Evolutionary conservation across 352 stramenopile species (phyloP), one percentile per base, ranked within the genome.

Genomic region (Pythium sukuiense): DNA sequence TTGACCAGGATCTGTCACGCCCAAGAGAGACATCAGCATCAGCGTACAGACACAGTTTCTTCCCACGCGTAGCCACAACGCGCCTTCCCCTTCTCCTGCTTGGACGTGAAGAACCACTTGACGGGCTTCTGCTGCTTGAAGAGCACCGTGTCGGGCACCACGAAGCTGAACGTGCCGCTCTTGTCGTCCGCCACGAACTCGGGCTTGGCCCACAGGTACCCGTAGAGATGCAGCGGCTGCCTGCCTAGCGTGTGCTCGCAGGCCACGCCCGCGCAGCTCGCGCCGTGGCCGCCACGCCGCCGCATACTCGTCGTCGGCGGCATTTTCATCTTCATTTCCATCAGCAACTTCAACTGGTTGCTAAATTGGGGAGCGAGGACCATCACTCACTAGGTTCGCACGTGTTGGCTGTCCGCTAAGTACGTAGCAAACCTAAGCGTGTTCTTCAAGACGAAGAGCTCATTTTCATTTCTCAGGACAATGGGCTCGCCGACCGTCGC

Each of bases 101-200:
- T 85, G 57, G 79, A 91, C 53, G 79, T 89, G 70, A 91, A 91
- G 65, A 91, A 65, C 83, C 83, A 89, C 55, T 83, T 81, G 59
- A 81, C 55, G 16, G 79, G 83, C 37, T 87, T 88, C 49, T 91
- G 80, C 43, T 79, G 65, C 72, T 88, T 85, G 70, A 91, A 89
- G 43, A 91, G 67, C 30, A 91, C 79, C n/a, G 83, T 91, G 59
- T 89, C 81, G 26, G 81, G 69, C 55, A 89, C 54, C 14, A 85
- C 71, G 33, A 83, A 82, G 43, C 69, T 77, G 63, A 89, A 89
- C 1, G 50, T 37, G 20, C 57, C 57, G 27, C 53, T 57, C 9
- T 71, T 26, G 35, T 63, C 43, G 48, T 72, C 72, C 18, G 45
- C 24, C 57, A 73, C 43, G 45, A 57, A 54, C 24, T 72, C 72